Percentiles rank a stretch among this genome's conserved stretches.
Evolutionary conservation across 148 eudicot species (phyloP).

Genomic region (Cornus florida): DNA sequence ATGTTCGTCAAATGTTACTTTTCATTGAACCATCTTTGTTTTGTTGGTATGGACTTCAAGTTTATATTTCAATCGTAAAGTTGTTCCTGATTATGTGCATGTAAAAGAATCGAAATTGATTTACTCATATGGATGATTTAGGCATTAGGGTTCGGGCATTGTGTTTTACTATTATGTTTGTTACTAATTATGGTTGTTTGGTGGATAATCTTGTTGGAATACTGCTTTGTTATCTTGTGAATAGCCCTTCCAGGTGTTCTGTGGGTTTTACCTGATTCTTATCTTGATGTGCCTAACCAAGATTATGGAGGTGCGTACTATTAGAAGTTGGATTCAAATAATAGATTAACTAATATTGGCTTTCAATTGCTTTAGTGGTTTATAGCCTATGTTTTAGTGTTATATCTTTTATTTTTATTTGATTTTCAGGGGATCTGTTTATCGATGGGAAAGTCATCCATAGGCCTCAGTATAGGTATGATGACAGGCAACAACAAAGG

Average conservation of each 20-base stretch:
- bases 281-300: slow-evolving; percentile 92
- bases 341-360: not conserved
- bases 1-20: not conserved
- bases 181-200: not conserved
- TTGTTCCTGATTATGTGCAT: not conserved
- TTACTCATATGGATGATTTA: not conserved
- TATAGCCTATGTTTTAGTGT: not conserved
- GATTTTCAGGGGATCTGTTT: slow-evolving; percentile 66
- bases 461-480: slow-evolving; percentile 78
- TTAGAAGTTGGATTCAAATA: not conserved
- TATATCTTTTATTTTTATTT: not conserved
- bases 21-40: not conserved
- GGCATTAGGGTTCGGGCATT: not conserved
- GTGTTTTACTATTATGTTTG: slow-evolving; percentile 1
- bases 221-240: not conserved
- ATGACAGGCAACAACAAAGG: slow-evolving; percentile 48
- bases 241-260: slow-evolving; percentile 77
- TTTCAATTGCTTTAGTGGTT: not conserved
- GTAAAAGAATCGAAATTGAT: not conserved
- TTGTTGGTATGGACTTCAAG: not conserved
- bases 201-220: not conserved
- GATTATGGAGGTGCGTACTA: slow-evolving; percentile 85
- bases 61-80: not conserved
- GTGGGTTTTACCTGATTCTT: slow-evolving; percentile 97
- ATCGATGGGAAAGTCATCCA: slow-evolving; percentile 77